Percentiles rank a stretch among this genome's conserved stretches.
These are phyloP conservation scores for Fistulifera solaris DNA, from an alignment of 108 stramenopile genomes.

Conservation along the genomic window DNA sequence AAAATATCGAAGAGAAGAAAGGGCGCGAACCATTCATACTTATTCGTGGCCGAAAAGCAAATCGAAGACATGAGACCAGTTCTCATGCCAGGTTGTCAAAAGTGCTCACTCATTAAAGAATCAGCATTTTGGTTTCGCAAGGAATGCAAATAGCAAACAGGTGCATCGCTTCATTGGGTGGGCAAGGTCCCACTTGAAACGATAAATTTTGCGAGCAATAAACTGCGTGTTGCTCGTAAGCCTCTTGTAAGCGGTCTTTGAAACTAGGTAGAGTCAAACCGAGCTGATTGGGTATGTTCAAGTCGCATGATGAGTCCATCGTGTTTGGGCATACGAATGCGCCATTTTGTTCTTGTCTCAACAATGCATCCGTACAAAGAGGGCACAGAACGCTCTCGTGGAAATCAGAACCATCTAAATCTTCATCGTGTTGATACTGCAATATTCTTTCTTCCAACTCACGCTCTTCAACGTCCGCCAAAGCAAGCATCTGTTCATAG, in stretches of 20 bases:
- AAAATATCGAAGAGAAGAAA: too few relatives aligned
- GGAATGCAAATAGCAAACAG: neutral
- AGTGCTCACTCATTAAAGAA: too few relatives aligned
- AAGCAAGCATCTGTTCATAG: neutral
- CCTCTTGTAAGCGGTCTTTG: neutral
- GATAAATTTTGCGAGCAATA: neutral
- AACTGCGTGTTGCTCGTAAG: neutral
- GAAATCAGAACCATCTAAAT: neutral
- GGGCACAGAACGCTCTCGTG: neutral
- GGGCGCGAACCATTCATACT: too few relatives aligned
- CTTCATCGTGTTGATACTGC: neutral
- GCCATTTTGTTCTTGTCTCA: neutral
- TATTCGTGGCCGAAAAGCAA: too few relatives aligned
- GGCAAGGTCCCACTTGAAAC: neutral
- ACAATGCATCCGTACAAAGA: neutral
- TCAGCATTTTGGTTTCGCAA: neutral
- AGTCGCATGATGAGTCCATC: neutral
- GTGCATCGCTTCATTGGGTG: neutral
- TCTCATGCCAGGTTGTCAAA: too few relatives aligned
- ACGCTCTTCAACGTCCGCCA: constrained; percentile 1
- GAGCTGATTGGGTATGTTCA: neutral
- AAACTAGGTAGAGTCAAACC: neutral
- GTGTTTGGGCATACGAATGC: neutral
- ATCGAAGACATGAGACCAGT: too few relatives aligned
- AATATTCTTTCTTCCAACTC: neutral